Base-by-base conservation (phyloP, 345 rosid genomes). In the Citrus glauca region DNA sequence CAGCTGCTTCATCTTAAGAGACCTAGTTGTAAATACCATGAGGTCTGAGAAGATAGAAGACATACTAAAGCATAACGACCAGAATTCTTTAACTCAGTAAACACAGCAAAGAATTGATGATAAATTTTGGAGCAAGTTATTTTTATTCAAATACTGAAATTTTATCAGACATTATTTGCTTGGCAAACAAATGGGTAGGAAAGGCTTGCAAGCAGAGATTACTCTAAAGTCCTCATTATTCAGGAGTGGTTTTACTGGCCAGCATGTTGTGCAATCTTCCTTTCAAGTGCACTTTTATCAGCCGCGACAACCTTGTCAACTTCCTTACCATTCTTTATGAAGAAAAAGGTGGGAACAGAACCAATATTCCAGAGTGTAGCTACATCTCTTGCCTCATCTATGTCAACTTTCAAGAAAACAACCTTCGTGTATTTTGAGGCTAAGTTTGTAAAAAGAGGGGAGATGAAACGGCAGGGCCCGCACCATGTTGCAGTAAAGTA, bases 401-500 rank as follows among this genome's bases (percentile, higher is more conserved):
- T 87, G 85, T 92, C 98, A 7, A 90, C 90, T 87, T 94, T 94
- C 83, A 94, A 75, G 91, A 94, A 94, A n/a, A 89, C 94, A 0
- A 84, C 86, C 80, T 88, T 89, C 0, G 89, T 87, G 79, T 93
- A 79, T 78, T 90, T 87, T n/a, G 83, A 81, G n/a, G 97, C 98
- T 85, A 90, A 83, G 81, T 68, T 91, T 56, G 93, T 84, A 77
- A 86, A 93, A 61, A 88, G 81, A n/a, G 98, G 97, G 74, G 97
- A 89, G 84, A 94, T 90, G 87, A 89, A 84, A 16, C 93, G 97
- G 81, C 97, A 94, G 5, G 97, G 98, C 38, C 97, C 98, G 62
- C 98, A 95, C 98, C 98, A 95, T 45, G 93, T 82, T 48, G 98
- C 98, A 4, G 98, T 95, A 81, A 95, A 95, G 86, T 95, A 95